Conservation (phyloP, 225 moss, liverwort and hornwort genomes). For the Ulota crispa region DNA sequence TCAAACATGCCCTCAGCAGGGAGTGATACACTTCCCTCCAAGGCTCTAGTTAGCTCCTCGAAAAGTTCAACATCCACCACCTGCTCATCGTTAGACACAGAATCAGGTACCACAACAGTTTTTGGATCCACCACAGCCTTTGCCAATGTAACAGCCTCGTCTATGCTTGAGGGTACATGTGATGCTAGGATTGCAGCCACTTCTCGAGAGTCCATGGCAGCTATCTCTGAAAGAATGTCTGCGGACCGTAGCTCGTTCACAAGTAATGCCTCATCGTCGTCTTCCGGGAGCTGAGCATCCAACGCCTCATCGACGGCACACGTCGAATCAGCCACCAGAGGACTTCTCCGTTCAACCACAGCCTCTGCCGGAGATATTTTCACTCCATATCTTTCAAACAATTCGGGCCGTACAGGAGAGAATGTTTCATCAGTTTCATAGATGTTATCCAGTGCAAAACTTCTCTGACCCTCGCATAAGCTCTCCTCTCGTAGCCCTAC, state of each 20-base stretch:
- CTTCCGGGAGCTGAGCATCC: neutral
- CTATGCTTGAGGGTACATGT: neutral
- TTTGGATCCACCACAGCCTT: conserved; percentile 23
- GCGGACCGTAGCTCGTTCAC: neutral
- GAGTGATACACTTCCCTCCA: neutral
- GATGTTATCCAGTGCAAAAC: neutral
- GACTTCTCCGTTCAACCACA: conserved; percentile 2
- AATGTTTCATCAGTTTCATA: neutral
- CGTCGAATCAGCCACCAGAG: neutral
- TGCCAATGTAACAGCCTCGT: neutral
- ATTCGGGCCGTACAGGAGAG: neutral
- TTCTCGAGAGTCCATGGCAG: neutral
- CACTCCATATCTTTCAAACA: neutral
- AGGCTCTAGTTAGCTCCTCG: neutral
- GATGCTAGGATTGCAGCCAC: neutral
- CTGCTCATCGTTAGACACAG: conserved; percentile 4
- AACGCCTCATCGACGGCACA: neutral
- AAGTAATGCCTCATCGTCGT: neutral
- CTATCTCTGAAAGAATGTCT: neutral
- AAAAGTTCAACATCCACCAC: conserved; percentile 3
- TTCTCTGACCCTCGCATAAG: neutral
- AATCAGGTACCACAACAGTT: conserved; percentile 21
- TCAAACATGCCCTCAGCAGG: neutral
- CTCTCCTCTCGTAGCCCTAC: neutral
- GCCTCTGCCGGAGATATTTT: neutral